A percentile compares a stretch with the other conserved stretches of the same genome.
phyloP scores from a whole-genome alignment of 257 asterid genomes.

The Gentiana macrophylla region DNA sequence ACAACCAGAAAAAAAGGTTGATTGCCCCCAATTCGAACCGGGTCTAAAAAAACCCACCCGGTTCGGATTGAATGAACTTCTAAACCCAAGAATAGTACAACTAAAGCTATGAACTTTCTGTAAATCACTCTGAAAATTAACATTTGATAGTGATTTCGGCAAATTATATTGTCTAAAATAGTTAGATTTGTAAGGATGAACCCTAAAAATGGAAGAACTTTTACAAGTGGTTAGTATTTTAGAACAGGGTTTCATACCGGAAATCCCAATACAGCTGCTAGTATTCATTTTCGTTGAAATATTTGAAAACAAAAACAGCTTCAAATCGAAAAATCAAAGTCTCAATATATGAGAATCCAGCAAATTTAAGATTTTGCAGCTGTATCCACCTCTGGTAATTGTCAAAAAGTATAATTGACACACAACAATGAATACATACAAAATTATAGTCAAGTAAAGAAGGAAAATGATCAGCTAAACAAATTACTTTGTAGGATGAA shows the following conservation, averaged over 20 bases:
- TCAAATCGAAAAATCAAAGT: too few relatives aligned
- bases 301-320: background rate
- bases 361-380: too few relatives aligned
- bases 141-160: constrained; percentile 33
- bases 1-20: constrained; percentile 28
- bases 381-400: too few relatives aligned
- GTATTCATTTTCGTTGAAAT: constrained; percentile 28
- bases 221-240: constrained; percentile 31
- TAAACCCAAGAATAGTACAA: constrained; percentile 24
- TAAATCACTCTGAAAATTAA: constrained; percentile 7
- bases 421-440: too few relatives aligned
- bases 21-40: constrained; percentile 42
- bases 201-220: constrained; percentile 39
- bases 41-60: constrained; percentile 39
- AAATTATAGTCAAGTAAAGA: too few relatives aligned
- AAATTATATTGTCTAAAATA: constrained; percentile 20
- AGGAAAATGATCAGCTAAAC: too few relatives aligned
- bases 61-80: constrained; percentile 24
- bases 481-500: too few relatives aligned
- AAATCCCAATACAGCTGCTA: constrained; percentile 43
- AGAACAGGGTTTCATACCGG: constrained; percentile 49
- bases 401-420: too few relatives aligned
- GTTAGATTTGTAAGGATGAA: constrained; percentile 26
- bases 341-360: too few relatives aligned
- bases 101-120: constrained; percentile 11